These are phyloP conservation scores for Fomitopsis pinicola DNA, from an alignment of 1,284 basidiomycete species.

Conservation along the genomic window DNA sequence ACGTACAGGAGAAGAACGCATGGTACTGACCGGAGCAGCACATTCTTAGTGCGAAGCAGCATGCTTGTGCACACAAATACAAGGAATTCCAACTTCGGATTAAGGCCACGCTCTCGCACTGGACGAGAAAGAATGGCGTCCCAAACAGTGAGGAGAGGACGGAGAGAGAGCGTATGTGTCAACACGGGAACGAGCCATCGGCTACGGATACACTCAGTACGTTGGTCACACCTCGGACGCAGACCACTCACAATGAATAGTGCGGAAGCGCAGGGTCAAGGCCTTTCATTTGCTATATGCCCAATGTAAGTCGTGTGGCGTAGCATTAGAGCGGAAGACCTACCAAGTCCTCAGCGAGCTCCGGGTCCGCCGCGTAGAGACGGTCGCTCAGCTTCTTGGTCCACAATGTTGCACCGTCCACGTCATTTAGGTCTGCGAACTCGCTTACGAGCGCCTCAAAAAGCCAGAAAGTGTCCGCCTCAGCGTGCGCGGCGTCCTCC, in stretches of 20 bases:
- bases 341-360: conserved; percentile 60
- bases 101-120: conserved; percentile 46
- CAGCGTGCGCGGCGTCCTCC: conserved; percentile 59
- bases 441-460: conserved; percentile 73
- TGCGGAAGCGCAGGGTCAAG: conserved; percentile 71
- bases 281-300: conserved; percentile 47
- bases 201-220: conserved; percentile 32
- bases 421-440: conserved; percentile 66
- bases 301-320: no score
- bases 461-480: conserved; percentile 79
- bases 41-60: conserved; percentile 52
- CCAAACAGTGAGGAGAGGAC: conserved; percentile 60
- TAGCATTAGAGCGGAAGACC: conserved; percentile 17
- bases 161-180: conserved; percentile 64
- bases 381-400: conserved; percentile 59
- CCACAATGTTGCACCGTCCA: conserved; percentile 57
- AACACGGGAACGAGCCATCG: conserved; percentile 74
- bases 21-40: conserved; percentile 49
- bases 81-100: conserved; percentile 62
- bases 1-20: neutral
- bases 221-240: neutral
- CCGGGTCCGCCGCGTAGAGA: conserved; percentile 60
- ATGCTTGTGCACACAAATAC: conserved; percentile 66
- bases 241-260: conserved; percentile 68
- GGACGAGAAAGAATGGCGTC: conserved; percentile 64